Conservation (phyloP, 768 basidiomycete species). For the Holtermanniella nyarrowii region DNA sequence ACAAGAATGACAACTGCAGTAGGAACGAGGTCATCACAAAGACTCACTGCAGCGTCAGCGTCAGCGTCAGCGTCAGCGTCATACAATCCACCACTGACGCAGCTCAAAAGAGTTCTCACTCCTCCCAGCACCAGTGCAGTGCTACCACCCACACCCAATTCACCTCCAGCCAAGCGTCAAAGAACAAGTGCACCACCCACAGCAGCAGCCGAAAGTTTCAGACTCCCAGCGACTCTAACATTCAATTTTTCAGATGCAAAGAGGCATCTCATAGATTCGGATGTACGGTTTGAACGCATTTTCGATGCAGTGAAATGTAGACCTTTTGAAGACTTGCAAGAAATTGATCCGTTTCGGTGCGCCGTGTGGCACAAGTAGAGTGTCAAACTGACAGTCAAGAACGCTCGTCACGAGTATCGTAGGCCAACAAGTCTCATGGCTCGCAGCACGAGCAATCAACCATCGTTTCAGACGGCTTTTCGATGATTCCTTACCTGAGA, state of each 20-base stretch:
- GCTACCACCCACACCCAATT: neutral
- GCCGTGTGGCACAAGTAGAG: neutral
- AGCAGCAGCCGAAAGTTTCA: neutral
- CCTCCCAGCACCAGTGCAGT: no score
- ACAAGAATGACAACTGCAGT: no score
- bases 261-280: neutral
- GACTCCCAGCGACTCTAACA: neutral
- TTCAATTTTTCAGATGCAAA: neutral
- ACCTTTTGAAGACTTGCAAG: neutral
- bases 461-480: slow-evolving; percentile 70
- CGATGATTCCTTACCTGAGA: slow-evolving; percentile 63
- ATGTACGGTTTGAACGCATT: neutral
- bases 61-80: no score
- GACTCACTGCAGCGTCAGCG: no score
- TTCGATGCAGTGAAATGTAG: neutral
- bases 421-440: slow-evolving; percentile 56
- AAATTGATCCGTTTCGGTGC: neutral
- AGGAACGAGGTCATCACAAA: no score
- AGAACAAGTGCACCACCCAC: neutral
- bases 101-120: no score
- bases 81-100: no score
- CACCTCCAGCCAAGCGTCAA: neutral
- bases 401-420: slow-evolving; percentile 64
- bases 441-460: slow-evolving; percentile 71
- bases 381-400: slow-evolving; percentile 49